phyloP scores from a whole-genome alignment of 176 grass and related monocot genomes.

The Elaeis guineensis region DNA sequence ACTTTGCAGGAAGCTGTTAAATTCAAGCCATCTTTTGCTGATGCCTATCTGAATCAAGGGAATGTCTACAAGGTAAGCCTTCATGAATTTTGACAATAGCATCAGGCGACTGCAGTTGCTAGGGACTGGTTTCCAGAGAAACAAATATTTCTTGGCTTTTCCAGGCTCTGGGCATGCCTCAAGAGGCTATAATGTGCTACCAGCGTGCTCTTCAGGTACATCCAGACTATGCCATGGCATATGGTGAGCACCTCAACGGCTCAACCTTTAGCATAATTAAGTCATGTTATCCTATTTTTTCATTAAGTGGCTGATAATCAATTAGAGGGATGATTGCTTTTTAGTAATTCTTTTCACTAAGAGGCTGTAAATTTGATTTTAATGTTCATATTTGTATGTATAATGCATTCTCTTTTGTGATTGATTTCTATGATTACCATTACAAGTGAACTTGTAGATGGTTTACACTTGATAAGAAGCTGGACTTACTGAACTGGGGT shows the following conservation, averaged over 20 bases:
- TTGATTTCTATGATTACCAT: too few relatives aligned
- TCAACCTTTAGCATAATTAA: too few relatives aligned
- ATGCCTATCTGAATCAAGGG: constrained; percentile 96
- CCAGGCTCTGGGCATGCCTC: constrained; percentile 80
- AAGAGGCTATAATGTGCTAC: constrained; percentile 87
- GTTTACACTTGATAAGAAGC: too few relatives aligned
- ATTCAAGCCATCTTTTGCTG: constrained; percentile 84
- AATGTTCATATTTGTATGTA: too few relatives aligned
- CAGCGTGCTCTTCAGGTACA: constrained; percentile 83
- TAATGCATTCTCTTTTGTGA: too few relatives aligned
- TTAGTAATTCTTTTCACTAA: too few relatives aligned
- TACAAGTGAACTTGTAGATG: too few relatives aligned
- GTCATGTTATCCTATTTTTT: too few relatives aligned
- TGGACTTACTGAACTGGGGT: too few relatives aligned
- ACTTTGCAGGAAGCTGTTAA: constrained; percentile 87
- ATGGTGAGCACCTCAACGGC: constrained; percentile 37
- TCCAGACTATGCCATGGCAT: constrained; percentile 85
- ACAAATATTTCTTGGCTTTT: constrained; percentile 15
- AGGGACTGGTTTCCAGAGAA: constrained; percentile 5
- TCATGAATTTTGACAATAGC: constrained; percentile 12
- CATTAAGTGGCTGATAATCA: too few relatives aligned
- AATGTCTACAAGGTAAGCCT: constrained; percentile 90
- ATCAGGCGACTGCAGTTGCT: neutral
- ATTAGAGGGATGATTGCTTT: too few relatives aligned
- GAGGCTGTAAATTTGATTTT: too few relatives aligned